Conservation (phyloP, 768 basidiomycete genomes). For the Termitomyces sp. region DNA sequence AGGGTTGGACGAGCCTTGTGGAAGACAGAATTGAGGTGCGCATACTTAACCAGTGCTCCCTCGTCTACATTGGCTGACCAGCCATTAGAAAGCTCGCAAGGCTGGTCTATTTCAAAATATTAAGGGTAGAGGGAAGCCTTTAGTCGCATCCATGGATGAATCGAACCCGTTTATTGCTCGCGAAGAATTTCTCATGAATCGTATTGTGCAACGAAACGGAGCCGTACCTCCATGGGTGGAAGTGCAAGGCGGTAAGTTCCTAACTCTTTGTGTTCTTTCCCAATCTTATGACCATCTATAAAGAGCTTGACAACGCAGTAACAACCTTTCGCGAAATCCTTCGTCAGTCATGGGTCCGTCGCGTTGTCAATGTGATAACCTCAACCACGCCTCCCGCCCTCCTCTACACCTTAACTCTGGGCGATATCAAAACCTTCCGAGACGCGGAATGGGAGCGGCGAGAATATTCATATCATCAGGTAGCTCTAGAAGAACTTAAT, state of each 20-base stretch:
- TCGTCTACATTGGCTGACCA: background rate
- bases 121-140: constrained; percentile 55
- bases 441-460: constrained; percentile 70
- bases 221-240: constrained; percentile 87
- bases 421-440: constrained; percentile 41
- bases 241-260: constrained; percentile 57
- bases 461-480: constrained; percentile 65
- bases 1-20: constrained; percentile 71
- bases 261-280: background rate
- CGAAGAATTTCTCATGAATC: constrained; percentile 83
- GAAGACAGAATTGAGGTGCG: constrained; percentile 80
- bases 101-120: constrained; percentile 72
- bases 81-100: constrained; percentile 52
- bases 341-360: constrained; percentile 71
- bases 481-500: constrained; percentile 70
- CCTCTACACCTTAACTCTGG: constrained; percentile 28
- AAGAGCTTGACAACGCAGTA: constrained; percentile 67
- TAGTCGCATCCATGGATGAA: constrained; percentile 35
- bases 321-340: constrained; percentile 61
- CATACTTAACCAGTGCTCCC: background rate
- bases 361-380: constrained; percentile 60
- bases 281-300: background rate
- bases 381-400: constrained; percentile 38
- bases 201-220: constrained; percentile 79
- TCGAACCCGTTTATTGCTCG: constrained; percentile 59